Base-by-base conservation (phyloP, 1,139 yeast genomes). In the Spathaspora sp. region DNA sequence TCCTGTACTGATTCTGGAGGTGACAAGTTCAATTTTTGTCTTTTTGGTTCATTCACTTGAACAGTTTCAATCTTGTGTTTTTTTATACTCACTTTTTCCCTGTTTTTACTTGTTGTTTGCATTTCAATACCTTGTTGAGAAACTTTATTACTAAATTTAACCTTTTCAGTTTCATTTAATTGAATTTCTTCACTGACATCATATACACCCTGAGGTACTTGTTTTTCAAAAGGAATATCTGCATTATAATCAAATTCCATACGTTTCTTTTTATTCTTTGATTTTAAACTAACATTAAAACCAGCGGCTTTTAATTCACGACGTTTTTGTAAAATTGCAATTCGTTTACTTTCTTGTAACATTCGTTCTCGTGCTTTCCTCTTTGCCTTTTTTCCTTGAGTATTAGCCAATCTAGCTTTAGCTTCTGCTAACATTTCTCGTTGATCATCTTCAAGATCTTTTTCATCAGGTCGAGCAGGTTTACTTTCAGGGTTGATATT, bases 361-460 rank as follows among this genome's bases (percentile, higher is more conserved):
- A 89, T 78, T 46, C 95, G 72, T 59, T 93, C 99, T 47, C 99
- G 74, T 3, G 87, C 89, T 60, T 91, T 89, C 50, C 99, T 69
- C 51, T 90, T 88, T 0, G 98, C 98, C 65, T 93, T 93, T 57
- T 91, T 90, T 51, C 99, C 99, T 61, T 87, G 93, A 0, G 97
- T 91, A 57, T 89, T 91, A 8, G 96, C 89, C 53, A 93, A 69
- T 56, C 99, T 78, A 1, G 97, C 96, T 46, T 87, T 79, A 0
- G 99, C 98, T 60, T 93, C 99, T 8, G 91, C 82, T 9, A 93
- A 67, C 97, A 93, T 90, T 61, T 93, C 98, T 51, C 80, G 70
- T 57, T 93, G 97, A 50, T 89, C 97, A 46, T 90, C 97, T 50
- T 84, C 91, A 74, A 89, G 70, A 39, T 84, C 89, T 9, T 80